A percentile compares a stretch with the other conserved stretches of the same genome.
Evolutionary conservation across 805 yeast species (phyloP).

Genomic region (Schwanniomyces pseudopolymorphus): DNA sequence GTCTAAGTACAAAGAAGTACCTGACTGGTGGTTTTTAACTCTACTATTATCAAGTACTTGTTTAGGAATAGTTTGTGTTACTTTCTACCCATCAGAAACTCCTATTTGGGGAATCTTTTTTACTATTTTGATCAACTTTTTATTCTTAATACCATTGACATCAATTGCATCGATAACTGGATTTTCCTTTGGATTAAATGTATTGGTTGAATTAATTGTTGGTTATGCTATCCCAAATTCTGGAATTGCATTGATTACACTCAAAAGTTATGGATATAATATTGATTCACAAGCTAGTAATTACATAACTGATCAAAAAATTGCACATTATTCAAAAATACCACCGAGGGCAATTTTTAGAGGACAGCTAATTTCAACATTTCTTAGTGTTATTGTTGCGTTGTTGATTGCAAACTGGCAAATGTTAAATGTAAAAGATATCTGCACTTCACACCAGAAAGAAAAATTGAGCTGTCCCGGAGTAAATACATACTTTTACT

Average conservation of each 20-base stretch:
- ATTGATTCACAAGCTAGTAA: conserved; percentile 65
- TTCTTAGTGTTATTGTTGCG: conserved; percentile 33
- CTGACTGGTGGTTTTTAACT: conserved; percentile 66
- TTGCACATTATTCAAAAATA: conserved; percentile 58
- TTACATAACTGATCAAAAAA: conserved; percentile 45
- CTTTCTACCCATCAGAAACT: conserved; percentile 51
- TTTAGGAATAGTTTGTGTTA: conserved; percentile 44
- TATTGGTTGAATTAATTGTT: conserved; percentile 60
- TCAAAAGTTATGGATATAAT: conserved; percentile 49
- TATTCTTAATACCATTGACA: conserved; percentile 61
- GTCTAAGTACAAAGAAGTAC: conserved; percentile 64
- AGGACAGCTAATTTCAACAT: conserved; percentile 40
- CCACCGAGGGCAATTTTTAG: conserved; percentile 62
- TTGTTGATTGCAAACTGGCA: conserved; percentile 41
- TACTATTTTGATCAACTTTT: conserved; percentile 52
- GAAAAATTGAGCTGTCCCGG: conserved; percentile 42
- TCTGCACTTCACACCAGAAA: conserved; percentile 36
- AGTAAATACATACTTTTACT: conserved; percentile 49
- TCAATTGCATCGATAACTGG: conserved; percentile 65
- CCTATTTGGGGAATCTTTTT: conserved; percentile 66
- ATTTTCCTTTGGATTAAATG: conserved; percentile 57
- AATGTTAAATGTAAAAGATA: conserved; percentile 30
- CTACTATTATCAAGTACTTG: conserved; percentile 47
- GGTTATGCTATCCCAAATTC: conserved; percentile 65
- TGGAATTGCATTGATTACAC: conserved; percentile 57